A percentile compares a stretch with the other conserved stretches of the same genome.
phyloP scores from a whole-genome alignment of 148 eudicot genomes.

The Pharnaceum exiguum region DNA sequence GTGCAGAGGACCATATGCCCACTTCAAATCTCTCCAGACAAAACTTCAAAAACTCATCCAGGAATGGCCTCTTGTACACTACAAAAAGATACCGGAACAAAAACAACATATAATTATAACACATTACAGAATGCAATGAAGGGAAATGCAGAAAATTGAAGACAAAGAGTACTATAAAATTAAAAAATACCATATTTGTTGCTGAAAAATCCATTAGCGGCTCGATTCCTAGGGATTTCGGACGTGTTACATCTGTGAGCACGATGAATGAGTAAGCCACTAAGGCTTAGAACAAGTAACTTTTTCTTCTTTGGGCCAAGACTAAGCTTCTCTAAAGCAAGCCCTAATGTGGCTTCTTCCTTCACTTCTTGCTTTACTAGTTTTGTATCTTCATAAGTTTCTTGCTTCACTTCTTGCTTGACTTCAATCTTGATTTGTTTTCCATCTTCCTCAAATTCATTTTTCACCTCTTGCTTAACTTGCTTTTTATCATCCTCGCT shows the following conservation, averaged over 20 bases:
- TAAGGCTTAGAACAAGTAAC: conserved; percentile 22
- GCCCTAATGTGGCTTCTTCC: too few species aligned
- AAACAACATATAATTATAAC: not conserved
- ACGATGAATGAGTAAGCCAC: conserved; percentile 25
- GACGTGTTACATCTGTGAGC: not conserved
- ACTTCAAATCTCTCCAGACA: conserved; percentile 56
- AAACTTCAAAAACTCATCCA: conserved; percentile 40
- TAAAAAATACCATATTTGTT: not conserved
- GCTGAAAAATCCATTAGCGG: conserved; percentile 15
- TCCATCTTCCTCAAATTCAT: too few species aligned
- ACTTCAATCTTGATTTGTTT: too few species aligned
- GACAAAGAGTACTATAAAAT: not conserved
- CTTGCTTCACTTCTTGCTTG: too few species aligned
- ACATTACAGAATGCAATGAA: not conserved
- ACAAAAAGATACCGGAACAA: not conserved
- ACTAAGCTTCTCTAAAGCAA: too few species aligned
- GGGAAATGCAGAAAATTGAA: not conserved
- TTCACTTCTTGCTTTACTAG: too few species aligned
- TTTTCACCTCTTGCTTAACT: too few species aligned
- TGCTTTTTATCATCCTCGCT: too few species aligned
- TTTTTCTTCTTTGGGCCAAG: conserved; percentile 26
- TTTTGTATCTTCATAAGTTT: too few species aligned
- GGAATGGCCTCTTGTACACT: conserved; percentile 53
- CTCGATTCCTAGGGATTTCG: not conserved
- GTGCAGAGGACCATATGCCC: conserved; percentile 54